phyloP scores from a whole-genome alignment of 495 filamentous ascomycete genomes.

The Lindgomyces ingoldianus region DNA sequence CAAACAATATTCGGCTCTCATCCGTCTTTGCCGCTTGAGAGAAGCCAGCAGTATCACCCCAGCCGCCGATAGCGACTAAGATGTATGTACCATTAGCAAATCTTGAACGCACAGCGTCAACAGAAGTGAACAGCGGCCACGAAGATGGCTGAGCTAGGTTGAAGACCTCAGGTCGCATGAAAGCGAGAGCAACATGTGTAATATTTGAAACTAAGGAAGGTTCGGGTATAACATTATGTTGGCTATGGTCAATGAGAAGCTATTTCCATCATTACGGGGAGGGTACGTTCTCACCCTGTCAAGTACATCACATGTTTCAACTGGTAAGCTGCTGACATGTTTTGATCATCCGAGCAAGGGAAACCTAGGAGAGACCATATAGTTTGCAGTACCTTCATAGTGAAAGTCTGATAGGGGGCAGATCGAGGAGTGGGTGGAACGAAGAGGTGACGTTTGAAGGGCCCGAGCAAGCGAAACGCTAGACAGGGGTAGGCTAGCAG shows the following conservation, averaged over 20 bases:
- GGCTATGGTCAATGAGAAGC: background rate
- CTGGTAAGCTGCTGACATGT: no score
- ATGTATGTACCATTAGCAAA: slow-evolving; percentile 63
- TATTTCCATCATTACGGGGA: background rate
- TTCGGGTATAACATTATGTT: slow-evolving; percentile 38
- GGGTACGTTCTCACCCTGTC: background rate
- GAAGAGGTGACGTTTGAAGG: no score
- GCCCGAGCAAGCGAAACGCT: no score
- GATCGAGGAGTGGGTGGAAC: no score
- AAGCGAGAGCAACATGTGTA: slow-evolving; percentile 68
- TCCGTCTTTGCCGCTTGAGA: slow-evolving; percentile 58
- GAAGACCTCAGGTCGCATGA: slow-evolving; percentile 64
- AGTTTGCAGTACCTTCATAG: no score
- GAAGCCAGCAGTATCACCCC: slow-evolving; percentile 69
- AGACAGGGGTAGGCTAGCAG: no score
- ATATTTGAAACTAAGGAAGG: slow-evolving; percentile 50
- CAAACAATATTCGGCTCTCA: slow-evolving; percentile 57
- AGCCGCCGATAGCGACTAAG: slow-evolving; percentile 72
- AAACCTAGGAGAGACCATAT: no score
- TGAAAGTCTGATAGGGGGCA: no score
- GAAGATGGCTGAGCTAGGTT: slow-evolving; percentile 51
- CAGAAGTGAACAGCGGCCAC: slow-evolving; percentile 62
- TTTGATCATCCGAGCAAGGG: no score
- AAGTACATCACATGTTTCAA: background rate
- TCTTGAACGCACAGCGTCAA: slow-evolving; percentile 57